Evolutionary conservation across 75 land plant species (phyloP).

Genomic region (Picea glauca): DNA sequence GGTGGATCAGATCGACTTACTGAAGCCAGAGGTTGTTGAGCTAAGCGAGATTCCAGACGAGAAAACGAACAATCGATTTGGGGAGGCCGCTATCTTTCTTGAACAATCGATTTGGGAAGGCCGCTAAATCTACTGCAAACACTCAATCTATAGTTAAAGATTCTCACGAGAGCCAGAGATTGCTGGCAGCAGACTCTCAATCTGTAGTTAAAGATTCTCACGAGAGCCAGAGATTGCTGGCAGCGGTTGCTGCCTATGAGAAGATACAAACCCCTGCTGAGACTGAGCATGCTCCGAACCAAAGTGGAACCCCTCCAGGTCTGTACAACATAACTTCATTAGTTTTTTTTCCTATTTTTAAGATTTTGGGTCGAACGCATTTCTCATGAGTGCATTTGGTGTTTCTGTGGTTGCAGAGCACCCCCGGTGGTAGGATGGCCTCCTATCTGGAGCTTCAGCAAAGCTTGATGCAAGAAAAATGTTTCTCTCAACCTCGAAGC

Average conservation of each 20-base stretch:
- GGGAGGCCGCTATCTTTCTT: too few species aligned
- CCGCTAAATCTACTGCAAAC: too few species aligned
- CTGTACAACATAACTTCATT: not conserved
- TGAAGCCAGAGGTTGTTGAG: not conserved
- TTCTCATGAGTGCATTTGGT: not conserved
- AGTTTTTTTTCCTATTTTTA: too few species aligned
- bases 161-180: not conserved
- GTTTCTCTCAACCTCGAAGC: too few species aligned
- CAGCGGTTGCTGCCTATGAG: not conserved
- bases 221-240: not conserved
- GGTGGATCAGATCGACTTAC: too few species aligned
- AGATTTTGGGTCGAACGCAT: too few species aligned
- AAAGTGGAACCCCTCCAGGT: not conserved
- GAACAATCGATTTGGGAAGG: too few species aligned
- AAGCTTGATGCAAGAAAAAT: too few species aligned
- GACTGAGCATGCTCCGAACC: not conserved
- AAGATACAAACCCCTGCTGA: not conserved
- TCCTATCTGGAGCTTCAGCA: conserved; percentile 69
- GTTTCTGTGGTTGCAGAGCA: not conserved
- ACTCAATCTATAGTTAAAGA: too few species aligned
- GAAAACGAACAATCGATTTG: too few species aligned
- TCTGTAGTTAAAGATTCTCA: not conserved
- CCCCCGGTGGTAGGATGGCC: conserved; percentile 92
- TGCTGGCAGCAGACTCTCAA: too few species aligned
- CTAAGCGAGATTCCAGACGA: too few species aligned